Evolutionary conservation across 2,329 filamentous ascomycete species (phyloP), one percentile per base, ranked within the genome.

Genomic region (Scleromitrula shiraiana): DNA sequence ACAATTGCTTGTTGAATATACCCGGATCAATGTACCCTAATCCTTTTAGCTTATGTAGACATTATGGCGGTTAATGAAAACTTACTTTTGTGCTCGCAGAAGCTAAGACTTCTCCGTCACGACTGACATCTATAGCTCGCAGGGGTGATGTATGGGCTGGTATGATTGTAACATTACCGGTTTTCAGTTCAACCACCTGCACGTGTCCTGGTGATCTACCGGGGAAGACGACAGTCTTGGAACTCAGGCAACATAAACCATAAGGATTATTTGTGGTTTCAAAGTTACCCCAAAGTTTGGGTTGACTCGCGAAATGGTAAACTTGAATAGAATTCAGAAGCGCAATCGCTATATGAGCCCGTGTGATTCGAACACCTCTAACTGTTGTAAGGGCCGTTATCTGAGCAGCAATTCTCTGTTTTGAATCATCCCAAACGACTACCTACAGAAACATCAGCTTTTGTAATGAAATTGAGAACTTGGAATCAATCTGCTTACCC

Each of bases 401-500:
- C 3, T 75, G 85, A 53, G 90, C 84, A 12, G 87, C 75, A 7
- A 83, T 80, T 55, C 83, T 85, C 53, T 84, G 80, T 56, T 85
- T 86, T 52, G 80, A 75, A 60, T 95, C 88, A 65, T 98, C 90
- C 90, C 90, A 97, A 59, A 97, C 86, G 55, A 94, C 82, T 41
- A 90, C 76, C 79, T 83, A 49, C 20, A 20, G n/a, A 7, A 12
- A 3, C 20, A 17, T 26, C 33, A 35, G 27, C 32, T 12, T 22
- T 7, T 20, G 14, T n/a, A 35, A 8, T 15, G 12, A 5, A 35
- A 41, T 24, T 20, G 24, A 9, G 7, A 17, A 10, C 12, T n/a
- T 24, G 7, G 14, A 10, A 20, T n/a, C 14, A 10, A 38, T 26
- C 15, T 24, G 49, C 56, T 36, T 59, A 82, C 87, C 73, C 94